Evolutionary conservation across 306 rosid genomes (phyloP).

Genomic region (Pyrus communis): DNA sequence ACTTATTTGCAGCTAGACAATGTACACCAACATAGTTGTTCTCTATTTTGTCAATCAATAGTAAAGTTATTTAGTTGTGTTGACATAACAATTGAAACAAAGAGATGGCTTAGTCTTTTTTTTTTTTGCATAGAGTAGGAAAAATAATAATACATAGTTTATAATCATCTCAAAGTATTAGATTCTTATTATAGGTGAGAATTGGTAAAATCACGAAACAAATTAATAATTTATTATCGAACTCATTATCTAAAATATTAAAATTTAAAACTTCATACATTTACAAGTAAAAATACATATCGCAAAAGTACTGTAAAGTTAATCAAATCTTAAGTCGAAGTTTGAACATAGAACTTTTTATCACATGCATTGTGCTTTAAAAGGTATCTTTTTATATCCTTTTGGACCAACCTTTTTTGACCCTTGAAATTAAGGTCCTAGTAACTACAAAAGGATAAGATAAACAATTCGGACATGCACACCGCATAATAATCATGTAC

Average conservation of each 20-base stretch:
- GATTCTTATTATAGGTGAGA: background rate
- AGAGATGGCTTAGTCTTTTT: background rate
- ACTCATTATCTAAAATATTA: too few relatives aligned
- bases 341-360: background rate
- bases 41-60: too few relatives aligned
- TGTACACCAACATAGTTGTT: too few relatives aligned
- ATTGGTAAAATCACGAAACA: too few relatives aligned
- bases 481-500: background rate
- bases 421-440: constrained; percentile 11
- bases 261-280: too few relatives aligned
- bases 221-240: too few relatives aligned
- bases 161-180: background rate
- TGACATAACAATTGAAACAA: background rate
- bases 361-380: background rate
- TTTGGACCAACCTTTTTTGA: background rate
- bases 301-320: too few relatives aligned
- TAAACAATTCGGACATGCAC: background rate
- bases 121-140: background rate
- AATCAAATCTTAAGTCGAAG: background rate
- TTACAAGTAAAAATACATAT: too few relatives aligned
- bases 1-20: background rate
- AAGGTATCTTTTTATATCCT: background rate
- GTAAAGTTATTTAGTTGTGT: background rate
- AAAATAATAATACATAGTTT: too few relatives aligned
- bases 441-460: constrained; percentile 9